A percentile compares a stretch with the other conserved stretches of the same genome.
phyloP scores from a whole-genome alignment of 768 basidiomycete genomes.

The Rhizopogon salebrosus region DNA sequence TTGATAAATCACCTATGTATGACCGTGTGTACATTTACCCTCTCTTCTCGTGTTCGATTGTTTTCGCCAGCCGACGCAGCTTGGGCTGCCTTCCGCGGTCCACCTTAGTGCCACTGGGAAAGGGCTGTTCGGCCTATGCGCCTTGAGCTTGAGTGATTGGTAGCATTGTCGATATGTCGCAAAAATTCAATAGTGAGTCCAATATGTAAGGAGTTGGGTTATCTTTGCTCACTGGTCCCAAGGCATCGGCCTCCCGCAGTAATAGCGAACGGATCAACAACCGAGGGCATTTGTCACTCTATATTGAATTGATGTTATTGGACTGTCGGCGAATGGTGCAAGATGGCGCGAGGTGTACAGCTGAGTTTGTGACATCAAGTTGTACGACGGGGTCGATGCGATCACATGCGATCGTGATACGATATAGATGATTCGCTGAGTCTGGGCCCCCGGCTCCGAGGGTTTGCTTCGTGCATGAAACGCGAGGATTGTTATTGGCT shows the following conservation, averaged over 20 bases:
- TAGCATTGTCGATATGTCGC: neutral
- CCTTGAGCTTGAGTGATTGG: neutral
- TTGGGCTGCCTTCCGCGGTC: neutral
- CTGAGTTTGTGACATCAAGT: neutral
- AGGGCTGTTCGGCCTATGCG: neutral
- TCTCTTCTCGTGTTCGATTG: neutral
- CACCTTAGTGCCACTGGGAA: neutral
- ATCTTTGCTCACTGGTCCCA: neutral
- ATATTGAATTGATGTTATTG: neutral
- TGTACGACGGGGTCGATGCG: neutral
- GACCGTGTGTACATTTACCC: neutral
- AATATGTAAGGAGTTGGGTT: neutral
- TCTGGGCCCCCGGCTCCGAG: neutral
- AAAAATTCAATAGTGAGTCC: neutral
- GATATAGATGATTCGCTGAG: neutral
- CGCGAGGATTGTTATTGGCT: neutral
- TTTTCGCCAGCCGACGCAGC: neutral
- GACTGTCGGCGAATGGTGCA: neutral
- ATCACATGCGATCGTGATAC: neutral
- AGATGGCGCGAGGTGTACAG: neutral
- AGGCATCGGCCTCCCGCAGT: neutral
- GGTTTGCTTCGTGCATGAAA: neutral
- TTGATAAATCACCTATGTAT: neutral
- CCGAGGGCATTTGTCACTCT: neutral
- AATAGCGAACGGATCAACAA: neutral